Conservation (phyloP, 2,329 filamentous ascomycete genomes). For the Cordyceps tenuipes region DNA sequence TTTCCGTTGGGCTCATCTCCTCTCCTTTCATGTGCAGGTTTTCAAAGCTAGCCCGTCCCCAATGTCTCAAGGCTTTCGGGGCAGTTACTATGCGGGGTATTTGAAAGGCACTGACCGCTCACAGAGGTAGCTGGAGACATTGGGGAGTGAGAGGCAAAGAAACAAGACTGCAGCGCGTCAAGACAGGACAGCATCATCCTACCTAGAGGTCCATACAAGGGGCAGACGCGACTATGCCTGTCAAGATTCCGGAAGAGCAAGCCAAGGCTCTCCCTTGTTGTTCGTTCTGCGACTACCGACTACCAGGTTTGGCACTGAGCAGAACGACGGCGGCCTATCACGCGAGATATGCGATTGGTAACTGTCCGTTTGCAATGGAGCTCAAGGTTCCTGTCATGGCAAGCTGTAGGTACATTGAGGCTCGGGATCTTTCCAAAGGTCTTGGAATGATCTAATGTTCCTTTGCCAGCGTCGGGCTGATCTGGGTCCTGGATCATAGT, state of each 20-base stretch:
- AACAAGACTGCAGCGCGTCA: neutral
- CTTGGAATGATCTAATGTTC: no score
- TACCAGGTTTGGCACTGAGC: neutral
- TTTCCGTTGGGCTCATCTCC: neutral
- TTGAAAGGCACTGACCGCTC: neutral
- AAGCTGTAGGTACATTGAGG: no score
- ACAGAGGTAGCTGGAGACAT: neutral
- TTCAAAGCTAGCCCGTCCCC: neutral
- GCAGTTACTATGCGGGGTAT: neutral
- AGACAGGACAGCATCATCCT: neutral
- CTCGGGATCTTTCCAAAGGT: no score
- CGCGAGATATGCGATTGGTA: no score
- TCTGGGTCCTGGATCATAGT: no score
- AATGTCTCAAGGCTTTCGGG: neutral
- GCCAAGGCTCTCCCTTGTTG: neutral
- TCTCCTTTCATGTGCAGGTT: neutral
- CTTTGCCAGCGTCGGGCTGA: no score
- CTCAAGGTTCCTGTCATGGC: no score
- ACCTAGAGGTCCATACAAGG: neutral
- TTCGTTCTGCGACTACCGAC: neutral
- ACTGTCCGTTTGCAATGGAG: no score
- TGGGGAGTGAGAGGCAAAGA: neutral
- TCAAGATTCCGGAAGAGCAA: neutral
- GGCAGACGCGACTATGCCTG: neutral
- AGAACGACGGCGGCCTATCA: no score